These are phyloP conservation scores for Mixia osmundae DNA, from an alignment of 1,284 basidiomycete genomes.

Conservation along the genomic window DNA sequence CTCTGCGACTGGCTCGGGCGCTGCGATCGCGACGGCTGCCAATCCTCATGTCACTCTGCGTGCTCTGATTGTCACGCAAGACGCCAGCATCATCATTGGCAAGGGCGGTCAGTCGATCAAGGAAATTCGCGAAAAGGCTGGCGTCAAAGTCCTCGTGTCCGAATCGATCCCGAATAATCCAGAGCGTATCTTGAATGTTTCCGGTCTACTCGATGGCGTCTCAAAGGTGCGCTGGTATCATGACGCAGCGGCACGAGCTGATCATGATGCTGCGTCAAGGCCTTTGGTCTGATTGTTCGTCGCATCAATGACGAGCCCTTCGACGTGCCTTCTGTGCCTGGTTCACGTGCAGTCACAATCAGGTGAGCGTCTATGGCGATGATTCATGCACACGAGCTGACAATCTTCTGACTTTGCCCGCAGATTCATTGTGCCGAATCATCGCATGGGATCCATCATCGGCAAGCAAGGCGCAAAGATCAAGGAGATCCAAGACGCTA, in stretches of 20 bases:
- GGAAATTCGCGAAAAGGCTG: slow-evolving; percentile 93
- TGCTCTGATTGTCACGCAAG: slow-evolving; percentile 81
- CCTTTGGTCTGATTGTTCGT: slow-evolving; percentile 93
- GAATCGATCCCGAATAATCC: slow-evolving; percentile 94
- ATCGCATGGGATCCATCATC: slow-evolving; percentile 97
- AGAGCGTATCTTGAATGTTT: slow-evolving; percentile 91
- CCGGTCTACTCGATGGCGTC: slow-evolving; percentile 90
- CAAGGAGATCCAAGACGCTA: slow-evolving; percentile 98
- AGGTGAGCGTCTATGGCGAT: slow-evolving; percentile 27
- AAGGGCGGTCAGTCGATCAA: slow-evolving; percentile 91
- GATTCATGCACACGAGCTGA: not conserved
- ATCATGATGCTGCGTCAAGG: slow-evolving; percentile 30
- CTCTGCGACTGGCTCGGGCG: no score
- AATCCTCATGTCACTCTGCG: slow-evolving; percentile 14
- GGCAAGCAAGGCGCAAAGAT: slow-evolving; percentile 95
- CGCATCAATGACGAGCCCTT: slow-evolving; percentile 99
- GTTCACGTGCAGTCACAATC: slow-evolving; percentile 92
- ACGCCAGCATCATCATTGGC: slow-evolving; percentile 97
- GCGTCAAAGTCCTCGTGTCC: slow-evolving; percentile 80
- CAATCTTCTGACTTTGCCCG: not conserved
- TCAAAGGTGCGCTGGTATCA: slow-evolving; percentile 47
- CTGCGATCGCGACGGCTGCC: no score
- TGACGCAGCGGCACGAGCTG: no score
- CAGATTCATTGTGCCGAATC: slow-evolving; percentile 89
- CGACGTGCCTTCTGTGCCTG: slow-evolving; percentile 88